Evolutionary conservation across 345 rosid species (phyloP).

Genomic region (Raphanus raphanistrum): DNA sequence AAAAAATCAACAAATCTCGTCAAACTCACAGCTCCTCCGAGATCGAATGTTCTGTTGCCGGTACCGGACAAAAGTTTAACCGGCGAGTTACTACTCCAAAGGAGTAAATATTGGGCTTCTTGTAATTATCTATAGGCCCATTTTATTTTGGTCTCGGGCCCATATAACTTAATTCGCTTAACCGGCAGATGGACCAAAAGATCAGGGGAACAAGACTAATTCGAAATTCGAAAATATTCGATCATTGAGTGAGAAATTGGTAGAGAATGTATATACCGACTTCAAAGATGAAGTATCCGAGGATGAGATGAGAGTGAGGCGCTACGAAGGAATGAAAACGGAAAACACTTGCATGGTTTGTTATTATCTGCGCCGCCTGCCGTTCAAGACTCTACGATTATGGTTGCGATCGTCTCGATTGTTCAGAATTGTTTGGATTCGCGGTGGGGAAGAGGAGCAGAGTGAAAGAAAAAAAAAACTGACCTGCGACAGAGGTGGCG

Average conservation of each 20-base stretch:
- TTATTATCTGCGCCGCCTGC: neutral
- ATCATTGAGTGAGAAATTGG: too few species aligned
- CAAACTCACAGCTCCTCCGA: constrained; percentile 21
- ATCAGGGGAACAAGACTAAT: neutral
- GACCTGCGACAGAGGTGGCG: neutral
- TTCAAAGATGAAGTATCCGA: too few species aligned
- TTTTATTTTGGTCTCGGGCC: neutral
- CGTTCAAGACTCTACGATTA: neutral
- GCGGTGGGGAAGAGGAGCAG: neutral
- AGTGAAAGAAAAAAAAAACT: neutral
- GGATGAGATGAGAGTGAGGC: too few species aligned
- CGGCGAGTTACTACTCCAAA: neutral
- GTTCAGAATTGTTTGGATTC: neutral
- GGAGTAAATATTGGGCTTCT: neutral
- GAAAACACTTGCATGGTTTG: too few species aligned
- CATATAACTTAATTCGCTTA: neutral
- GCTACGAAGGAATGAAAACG: too few species aligned
- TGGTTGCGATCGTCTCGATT: neutral
- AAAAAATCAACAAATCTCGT: neutral
- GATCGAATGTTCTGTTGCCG: constrained; percentile 1
- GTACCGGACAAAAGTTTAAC: neutral
- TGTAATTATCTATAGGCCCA: constrained; percentile 8
- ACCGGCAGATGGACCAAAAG: neutral
- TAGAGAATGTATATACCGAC: too few species aligned
- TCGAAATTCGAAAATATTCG: too few species aligned